Conservation (phyloP, 768 basidiomycete genomes). For the Mycena crocata region DNA sequence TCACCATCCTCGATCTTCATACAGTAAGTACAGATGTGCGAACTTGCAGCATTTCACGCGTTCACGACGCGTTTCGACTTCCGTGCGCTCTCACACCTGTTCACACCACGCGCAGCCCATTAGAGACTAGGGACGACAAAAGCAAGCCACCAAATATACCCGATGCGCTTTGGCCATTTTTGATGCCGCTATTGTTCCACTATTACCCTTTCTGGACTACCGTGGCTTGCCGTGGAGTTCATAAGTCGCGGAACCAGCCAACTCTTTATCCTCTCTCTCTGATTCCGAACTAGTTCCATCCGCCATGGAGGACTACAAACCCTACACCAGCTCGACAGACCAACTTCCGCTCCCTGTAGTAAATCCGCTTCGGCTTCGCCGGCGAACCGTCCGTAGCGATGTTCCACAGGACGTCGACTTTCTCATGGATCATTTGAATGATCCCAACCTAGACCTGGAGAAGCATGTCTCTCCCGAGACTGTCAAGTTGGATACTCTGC, state of each 20-base stretch:
- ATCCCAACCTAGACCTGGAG: slow-evolving; percentile 79
- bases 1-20: no score
- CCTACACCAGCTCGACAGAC: slow-evolving; percentile 55
- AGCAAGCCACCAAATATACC: not conserved
- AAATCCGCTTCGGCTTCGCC: slow-evolving; percentile 54
- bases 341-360: slow-evolving; percentile 30
- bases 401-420: slow-evolving; percentile 76
- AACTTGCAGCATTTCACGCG: no score
- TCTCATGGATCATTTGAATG: slow-evolving; percentile 80
- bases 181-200: slow-evolving; percentile 8
- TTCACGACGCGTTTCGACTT: no score
- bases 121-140: no score
- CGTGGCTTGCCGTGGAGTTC: slow-evolving; percentile 7
- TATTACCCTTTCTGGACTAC: slow-evolving; percentile 19
- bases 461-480: slow-evolving; percentile 29
- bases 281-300: not conserved
- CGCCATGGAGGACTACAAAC: slow-evolving; percentile 55
- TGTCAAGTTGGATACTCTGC: not conserved
- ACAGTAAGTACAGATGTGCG: no score
- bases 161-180: not conserved
- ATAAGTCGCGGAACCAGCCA: not conserved
- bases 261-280: not conserved
- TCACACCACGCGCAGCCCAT: no score
- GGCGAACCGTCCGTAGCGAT: slow-evolving; percentile 72
- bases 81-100: no score